phyloP scores from a whole-genome alignment of 2,329 filamentous ascomycete genomes.

The Hyphodiscus sp. region DNA sequence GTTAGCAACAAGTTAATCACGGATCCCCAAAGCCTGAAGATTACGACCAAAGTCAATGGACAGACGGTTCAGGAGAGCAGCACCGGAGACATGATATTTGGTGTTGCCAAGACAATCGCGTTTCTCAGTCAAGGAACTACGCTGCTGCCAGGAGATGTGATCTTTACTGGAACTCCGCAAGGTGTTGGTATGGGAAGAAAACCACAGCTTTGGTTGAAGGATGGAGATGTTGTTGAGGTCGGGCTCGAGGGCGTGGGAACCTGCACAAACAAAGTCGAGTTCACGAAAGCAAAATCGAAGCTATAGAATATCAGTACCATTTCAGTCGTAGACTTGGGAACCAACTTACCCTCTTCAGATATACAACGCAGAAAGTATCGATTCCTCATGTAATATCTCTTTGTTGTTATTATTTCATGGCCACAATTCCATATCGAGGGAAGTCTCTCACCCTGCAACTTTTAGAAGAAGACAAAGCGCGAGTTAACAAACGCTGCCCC shows the following conservation, averaged over 20 bases:
- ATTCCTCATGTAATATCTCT: no score
- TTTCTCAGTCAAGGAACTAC: slow-evolving; percentile 57
- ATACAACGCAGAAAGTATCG: not conserved
- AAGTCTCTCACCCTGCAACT: no score
- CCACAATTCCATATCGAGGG: no score
- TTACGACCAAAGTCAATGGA: slow-evolving; percentile 55
- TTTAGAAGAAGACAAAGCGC: no score
- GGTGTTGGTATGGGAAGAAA: slow-evolving; percentile 66
- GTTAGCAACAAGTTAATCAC: slow-evolving; percentile 49
- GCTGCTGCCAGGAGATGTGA: slow-evolving; percentile 55
- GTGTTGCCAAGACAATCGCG: slow-evolving; percentile 50
- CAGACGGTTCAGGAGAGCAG: slow-evolving; percentile 48
- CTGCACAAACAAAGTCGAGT: slow-evolving; percentile 47
- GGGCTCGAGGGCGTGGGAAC: slow-evolving; percentile 59
- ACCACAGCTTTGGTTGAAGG: slow-evolving; percentile 60
- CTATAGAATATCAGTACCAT: slow-evolving; percentile 9
- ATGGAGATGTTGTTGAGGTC: slow-evolving; percentile 66
- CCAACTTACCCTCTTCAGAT: not conserved
- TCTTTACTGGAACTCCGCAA: slow-evolving; percentile 63
- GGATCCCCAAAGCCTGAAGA: slow-evolving; percentile 50
- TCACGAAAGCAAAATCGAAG: slow-evolving; percentile 32
- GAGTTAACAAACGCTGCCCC: no score
- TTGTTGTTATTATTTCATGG: no score
- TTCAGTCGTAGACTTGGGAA: not conserved
- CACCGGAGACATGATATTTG: slow-evolving; percentile 59